Evolutionary conservation across 305 asterid genomes (phyloP).

Genomic region (Solanum chacoense): DNA sequence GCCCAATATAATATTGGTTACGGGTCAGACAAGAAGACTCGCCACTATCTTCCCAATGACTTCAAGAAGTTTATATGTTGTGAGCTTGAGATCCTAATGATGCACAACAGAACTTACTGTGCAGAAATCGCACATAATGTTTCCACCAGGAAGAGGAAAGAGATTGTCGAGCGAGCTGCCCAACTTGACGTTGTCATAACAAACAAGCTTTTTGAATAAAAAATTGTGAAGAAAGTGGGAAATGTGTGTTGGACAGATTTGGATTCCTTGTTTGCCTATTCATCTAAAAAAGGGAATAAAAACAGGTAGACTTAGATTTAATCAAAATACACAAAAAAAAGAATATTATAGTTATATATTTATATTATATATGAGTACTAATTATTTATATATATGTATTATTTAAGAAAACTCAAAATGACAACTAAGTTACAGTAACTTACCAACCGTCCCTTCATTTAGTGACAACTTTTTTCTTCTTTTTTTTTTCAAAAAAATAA

Average conservation of each 20-base stretch:
- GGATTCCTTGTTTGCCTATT: conserved; percentile 3
- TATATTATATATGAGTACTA: neutral
- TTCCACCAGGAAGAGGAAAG: too few species aligned
- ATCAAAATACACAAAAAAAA: neutral
- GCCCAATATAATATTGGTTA: too few species aligned
- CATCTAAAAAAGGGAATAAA: neutral
- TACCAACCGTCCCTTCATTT: neutral
- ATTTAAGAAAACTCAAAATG: neutral
- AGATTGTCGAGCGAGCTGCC: too few species aligned
- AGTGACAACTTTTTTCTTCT: neutral
- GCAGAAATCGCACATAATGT: too few species aligned
- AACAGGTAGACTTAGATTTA: conserved; percentile 1
- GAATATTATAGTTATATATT: neutral
- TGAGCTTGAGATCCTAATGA: too few species aligned
- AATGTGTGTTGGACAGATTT: neutral
- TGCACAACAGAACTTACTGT: too few species aligned
- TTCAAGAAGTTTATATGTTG: too few species aligned
- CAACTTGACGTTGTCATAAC: too few species aligned
- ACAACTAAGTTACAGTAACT: neutral
- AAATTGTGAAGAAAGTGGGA: neutral
- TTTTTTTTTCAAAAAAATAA: too few species aligned
- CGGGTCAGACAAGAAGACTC: too few species aligned
- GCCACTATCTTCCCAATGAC: too few species aligned
- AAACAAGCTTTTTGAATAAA: neutral
- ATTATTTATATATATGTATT: neutral